Base-by-base conservation (phyloP, 345 rosid species). In the Acer saccharum region DNA sequence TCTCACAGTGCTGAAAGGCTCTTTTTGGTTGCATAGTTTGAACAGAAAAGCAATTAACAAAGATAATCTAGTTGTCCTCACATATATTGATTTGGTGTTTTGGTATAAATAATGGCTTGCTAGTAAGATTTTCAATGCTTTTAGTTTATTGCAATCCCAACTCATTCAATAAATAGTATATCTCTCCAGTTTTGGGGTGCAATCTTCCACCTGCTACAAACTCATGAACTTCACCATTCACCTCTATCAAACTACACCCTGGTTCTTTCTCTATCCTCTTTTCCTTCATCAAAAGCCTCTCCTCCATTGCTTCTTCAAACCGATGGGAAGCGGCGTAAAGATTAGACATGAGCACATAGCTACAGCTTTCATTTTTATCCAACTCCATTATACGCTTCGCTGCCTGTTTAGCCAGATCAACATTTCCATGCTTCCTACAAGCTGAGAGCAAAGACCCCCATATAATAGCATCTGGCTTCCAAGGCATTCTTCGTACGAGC, bases 171-270 rank as follows among this genome's bases (percentile, higher is more conserved):
- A 86, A 69, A 29, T 73, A 62, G 81, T 88, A 90, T 65, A 93
- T 90, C 82, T 90, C 89, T 54, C 74, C 48, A 46, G 89, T 84
- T 70, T 76, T 83, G 68, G 86, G 90, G 81, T 91, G 93, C 75
- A 58, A 76, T 82, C 86, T 86, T 82, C 99, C 97, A 23, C 88
- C 86, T 10, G 97, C 87, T 35, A 92, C 81, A 76, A 95, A 93
- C 86, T 93, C 98, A 25, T 91, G 92, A 82, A 93, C 90, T 76
- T 93, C 89, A 0, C 89, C 90, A 68, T 85, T 80, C 39, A 93
- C 87, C 83, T 95, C 98, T 73, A 90, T 92, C 73, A 78, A 88
- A 81, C 98, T 93, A 79, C 91, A 88, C 20, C 94, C 98, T 11
- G 91, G 92, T 79, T 86, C 88, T 80, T 90, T 93, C 80, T 87